phyloP scores from a whole-genome alignment of 106 monocot genomes.

The Platanthera zijinensis region DNA sequence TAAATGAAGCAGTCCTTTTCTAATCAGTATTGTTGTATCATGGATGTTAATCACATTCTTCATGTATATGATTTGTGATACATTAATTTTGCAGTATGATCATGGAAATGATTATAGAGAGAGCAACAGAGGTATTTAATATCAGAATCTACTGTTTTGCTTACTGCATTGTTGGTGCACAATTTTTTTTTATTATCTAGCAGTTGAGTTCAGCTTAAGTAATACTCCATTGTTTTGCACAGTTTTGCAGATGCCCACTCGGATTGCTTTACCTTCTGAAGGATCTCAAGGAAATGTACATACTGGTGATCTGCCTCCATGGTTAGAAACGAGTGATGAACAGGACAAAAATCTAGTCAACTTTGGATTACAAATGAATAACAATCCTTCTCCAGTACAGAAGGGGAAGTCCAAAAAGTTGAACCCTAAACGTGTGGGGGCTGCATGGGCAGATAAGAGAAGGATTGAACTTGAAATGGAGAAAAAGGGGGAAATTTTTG shows the following conservation, averaged over 20 bases:
- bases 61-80: neutral
- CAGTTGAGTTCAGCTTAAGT: neutral
- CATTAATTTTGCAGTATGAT: constrained; percentile 26
- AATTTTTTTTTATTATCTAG: neutral
- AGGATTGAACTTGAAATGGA: constrained; percentile 77
- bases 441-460: constrained; percentile 95
- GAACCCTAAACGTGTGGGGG: constrained; percentile 93
- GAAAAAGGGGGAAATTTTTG: constrained; percentile 52
- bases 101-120: constrained; percentile 15
- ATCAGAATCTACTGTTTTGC: constrained; percentile 2
- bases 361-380: constrained; percentile 2
- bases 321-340: constrained; percentile 50
- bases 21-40: neutral
- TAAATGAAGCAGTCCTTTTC: neutral
- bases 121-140: constrained; percentile 32
- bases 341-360: constrained; percentile 14
- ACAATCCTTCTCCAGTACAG: constrained; percentile 7
- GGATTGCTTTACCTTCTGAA: constrained; percentile 17
- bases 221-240: neutral
- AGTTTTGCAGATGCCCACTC: constrained; percentile 25
- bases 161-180: constrained; percentile 1
- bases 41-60: neutral
- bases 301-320: constrained; percentile 47
- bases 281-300: constrained; percentile 40
- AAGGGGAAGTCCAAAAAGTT: constrained; percentile 45